phyloP scores from a whole-genome alignment of 1,139 yeast species.

The Suhomyces terraborum region DNA sequence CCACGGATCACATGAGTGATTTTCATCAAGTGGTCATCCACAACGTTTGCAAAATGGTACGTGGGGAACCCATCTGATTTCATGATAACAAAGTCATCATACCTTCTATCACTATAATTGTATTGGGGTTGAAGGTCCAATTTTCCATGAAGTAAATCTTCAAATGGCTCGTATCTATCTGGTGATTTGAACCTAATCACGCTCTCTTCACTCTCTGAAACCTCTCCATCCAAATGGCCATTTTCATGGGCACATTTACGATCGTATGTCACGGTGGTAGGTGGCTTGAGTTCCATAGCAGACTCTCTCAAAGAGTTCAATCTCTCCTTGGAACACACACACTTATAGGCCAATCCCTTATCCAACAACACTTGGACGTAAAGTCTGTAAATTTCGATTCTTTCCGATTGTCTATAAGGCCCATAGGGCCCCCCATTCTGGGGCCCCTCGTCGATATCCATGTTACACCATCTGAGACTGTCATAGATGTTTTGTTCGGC shows the following conservation, averaged over 20 bases:
- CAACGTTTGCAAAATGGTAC: constrained; percentile 92
- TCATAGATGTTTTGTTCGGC: constrained; percentile 83
- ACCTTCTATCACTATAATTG: constrained; percentile 68
- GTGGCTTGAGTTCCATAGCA: constrained; percentile 77
- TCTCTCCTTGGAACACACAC: constrained; percentile 85
- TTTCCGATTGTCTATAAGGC: constrained; percentile 84
- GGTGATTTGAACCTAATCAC: constrained; percentile 74
- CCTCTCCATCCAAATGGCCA: constrained; percentile 23
- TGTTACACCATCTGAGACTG: constrained; percentile 75
- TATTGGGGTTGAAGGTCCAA: constrained; percentile 79
- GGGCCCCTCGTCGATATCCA: constrained; percentile 84
- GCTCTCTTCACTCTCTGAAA: too few relatives aligned
- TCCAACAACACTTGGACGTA: constrained; percentile 60
- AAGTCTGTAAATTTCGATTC: constrained; percentile 62
- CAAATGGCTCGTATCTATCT: constrained; percentile 60
- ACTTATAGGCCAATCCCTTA: constrained; percentile 76
- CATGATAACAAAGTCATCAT: constrained; percentile 84
- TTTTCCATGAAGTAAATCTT: constrained; percentile 75
- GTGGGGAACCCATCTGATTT: constrained; percentile 95
- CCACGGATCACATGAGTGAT: constrained; percentile 95
- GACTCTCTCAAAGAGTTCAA: constrained; percentile 65
- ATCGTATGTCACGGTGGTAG: constrained; percentile 91
- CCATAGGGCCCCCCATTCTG: constrained; percentile 62
- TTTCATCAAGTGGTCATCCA: constrained; percentile 91
- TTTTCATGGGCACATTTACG: constrained; percentile 59